phyloP scores from a whole-genome alignment of 352 stramenopile genomes.

The Pythium rhizo-oryzae region DNA sequence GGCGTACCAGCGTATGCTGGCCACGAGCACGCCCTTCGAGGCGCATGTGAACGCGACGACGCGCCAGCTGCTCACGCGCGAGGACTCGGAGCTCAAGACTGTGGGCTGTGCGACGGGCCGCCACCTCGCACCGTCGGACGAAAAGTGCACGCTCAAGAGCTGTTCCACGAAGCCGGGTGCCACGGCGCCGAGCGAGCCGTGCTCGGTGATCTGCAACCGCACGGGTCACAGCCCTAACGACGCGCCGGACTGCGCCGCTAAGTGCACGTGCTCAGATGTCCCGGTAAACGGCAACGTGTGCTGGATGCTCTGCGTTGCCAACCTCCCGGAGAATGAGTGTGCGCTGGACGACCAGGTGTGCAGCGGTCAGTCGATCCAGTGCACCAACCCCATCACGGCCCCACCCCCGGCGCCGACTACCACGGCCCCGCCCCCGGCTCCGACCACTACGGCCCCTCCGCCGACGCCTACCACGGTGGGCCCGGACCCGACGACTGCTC shows the following conservation, averaged over 20 bases:
- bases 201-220: conserved; percentile 44
- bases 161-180: conserved; percentile 40
- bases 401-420: neutral
- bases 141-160: conserved; percentile 35
- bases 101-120: conserved; percentile 49
- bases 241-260: conserved; percentile 39
- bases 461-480: neutral
- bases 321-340: conserved; percentile 30
- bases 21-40: conserved; percentile 36
- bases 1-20: conserved; percentile 42
- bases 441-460: neutral
- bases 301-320: conserved; percentile 66
- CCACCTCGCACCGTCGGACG: conserved; percentile 39
- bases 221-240: conserved; percentile 34
- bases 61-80: conserved; percentile 35
- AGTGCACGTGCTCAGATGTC: conserved; percentile 45
- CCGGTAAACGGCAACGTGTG: conserved; percentile 37
- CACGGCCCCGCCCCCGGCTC: neutral
- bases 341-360: conserved; percentile 40
- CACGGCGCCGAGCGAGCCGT: conserved; percentile 36
- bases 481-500: neutral
- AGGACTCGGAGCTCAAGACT: conserved; percentile 37
- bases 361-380: conserved; percentile 39
- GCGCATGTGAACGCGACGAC: conserved; percentile 43
- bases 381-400: neutral